A percentile compares a stretch with the other conserved stretches of the same genome.
Conservation (phyloP, 257 asterid species). For the Solanum pimpinellifolium region DNA sequence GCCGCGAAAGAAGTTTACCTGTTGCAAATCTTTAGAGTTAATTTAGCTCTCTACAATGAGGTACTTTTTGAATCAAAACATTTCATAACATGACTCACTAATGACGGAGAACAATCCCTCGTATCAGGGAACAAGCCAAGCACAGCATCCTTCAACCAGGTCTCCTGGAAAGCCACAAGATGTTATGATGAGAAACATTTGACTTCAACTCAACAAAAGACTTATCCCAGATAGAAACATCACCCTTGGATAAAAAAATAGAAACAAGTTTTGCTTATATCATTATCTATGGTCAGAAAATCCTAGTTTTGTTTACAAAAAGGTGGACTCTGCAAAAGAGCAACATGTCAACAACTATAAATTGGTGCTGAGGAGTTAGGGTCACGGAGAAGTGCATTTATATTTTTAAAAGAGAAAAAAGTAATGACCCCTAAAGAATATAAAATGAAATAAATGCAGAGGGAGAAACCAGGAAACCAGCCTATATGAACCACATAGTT, state of each 20-base stretch:
- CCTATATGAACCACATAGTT: not conserved
- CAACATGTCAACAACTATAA: not conserved
- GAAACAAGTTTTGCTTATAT: not conserved
- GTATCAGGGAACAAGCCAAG: constrained; percentile 86
- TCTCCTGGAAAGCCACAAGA: constrained; percentile 43
- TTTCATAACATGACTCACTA: constrained; percentile 35
- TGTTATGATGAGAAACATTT: constrained; percentile 1
- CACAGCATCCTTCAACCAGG: constrained; percentile 81
- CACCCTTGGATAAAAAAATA: not conserved
- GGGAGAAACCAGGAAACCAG: not conserved
- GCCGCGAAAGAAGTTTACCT: constrained; percentile 64
- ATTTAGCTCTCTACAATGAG: constrained; percentile 1
- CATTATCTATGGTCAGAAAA: not conserved
- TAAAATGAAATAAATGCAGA: not conserved
- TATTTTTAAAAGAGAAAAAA: not conserved
- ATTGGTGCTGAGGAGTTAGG: not conserved
- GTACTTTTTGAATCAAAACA: not conserved
- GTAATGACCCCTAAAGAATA: not conserved
- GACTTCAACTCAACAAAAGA: not conserved
- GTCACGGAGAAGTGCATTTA: not conserved
- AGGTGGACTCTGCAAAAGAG: not conserved
- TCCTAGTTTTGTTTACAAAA: not conserved
- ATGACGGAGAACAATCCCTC: constrained; percentile 66
- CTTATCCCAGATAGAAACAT: not conserved
- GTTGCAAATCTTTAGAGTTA: constrained; percentile 14